phyloP scores from a whole-genome alignment of 2,329 filamentous ascomycete species.

The Pseudocercospora eumusae region DNA sequence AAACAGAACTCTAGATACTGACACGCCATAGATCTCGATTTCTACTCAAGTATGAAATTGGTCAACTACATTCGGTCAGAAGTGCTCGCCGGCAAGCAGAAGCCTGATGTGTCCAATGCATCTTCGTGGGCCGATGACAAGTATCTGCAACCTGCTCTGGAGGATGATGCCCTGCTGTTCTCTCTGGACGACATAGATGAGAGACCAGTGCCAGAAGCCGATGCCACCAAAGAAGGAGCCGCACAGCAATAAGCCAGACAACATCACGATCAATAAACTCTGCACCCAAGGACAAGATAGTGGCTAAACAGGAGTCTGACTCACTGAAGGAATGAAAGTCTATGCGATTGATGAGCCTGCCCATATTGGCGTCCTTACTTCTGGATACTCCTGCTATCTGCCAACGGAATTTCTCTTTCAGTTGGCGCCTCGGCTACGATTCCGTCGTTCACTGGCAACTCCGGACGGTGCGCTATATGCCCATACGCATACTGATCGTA shows the following conservation, averaged over 20 bases:
- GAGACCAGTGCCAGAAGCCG: slow-evolving; percentile 21
- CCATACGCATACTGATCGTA: neutral
- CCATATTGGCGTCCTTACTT: neutral
- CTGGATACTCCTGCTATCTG: slow-evolving; percentile 18
- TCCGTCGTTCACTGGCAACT: neutral
- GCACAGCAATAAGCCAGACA: neutral
- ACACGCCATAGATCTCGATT: slow-evolving; percentile 44
- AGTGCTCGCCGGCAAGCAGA: slow-evolving; percentile 42
- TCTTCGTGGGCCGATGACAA: slow-evolving; percentile 72
- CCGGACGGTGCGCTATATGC: neutral
- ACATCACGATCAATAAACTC: neutral
- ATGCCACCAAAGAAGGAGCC: slow-evolving; percentile 16
- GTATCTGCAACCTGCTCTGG: slow-evolving; percentile 79
- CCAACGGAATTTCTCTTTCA: slow-evolving; percentile 18
- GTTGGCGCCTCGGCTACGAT: slow-evolving; percentile 19
- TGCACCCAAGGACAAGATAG: neutral
- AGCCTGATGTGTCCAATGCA: slow-evolving; percentile 60
- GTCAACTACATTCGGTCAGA: slow-evolving; percentile 54
- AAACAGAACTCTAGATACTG: neutral
- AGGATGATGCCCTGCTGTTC: slow-evolving; percentile 87
- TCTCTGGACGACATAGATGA: slow-evolving; percentile 75
- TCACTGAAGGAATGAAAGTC: neutral
- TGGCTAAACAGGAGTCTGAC: neutral
- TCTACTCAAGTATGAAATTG: slow-evolving; percentile 48
- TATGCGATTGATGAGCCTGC: too few relatives aligned